A percentile compares a stretch with the other conserved stretches of the same genome.
These are phyloP conservation scores for Phyllosticta ampelicida DNA, from an alignment of 2,329 filamentous ascomycete species.

Conservation along the genomic window DNA sequence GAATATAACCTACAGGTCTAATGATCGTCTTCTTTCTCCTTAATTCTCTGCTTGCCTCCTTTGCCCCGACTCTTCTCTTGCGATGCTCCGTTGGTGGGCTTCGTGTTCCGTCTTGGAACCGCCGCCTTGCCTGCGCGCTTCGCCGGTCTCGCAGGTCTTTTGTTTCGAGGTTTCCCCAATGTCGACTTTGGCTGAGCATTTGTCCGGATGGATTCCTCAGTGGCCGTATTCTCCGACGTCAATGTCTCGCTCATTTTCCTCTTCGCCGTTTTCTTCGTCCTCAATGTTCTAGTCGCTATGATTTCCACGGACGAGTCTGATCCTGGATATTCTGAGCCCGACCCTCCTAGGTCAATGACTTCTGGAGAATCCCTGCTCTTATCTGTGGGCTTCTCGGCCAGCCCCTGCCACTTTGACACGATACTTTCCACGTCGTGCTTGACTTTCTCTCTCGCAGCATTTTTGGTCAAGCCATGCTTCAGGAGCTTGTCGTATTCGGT, in stretches of 20 bases:
- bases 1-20: not conserved
- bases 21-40: not conserved
- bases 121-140: not conserved
- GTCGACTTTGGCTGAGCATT: not conserved
- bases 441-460: conserved; percentile 18
- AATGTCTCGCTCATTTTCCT: not conserved
- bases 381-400: not conserved
- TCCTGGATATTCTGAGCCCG: not conserved
- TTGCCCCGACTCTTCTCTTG: not conserved
- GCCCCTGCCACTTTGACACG: conserved; percentile 17
- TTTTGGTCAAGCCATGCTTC: conserved; percentile 11
- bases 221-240: not conserved
- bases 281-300: not conserved
- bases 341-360: not conserved
- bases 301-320: not conserved
- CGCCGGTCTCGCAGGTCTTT: not conserved
- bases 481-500: conserved; percentile 39
- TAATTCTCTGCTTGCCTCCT: not conserved
- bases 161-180: not conserved
- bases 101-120: not conserved
- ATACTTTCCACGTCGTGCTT: conserved; percentile 16
- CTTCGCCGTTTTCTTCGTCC: not conserved
- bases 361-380: not conserved
- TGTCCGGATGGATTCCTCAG: not conserved
- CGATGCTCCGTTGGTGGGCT: not conserved